These are phyloP conservation scores for Rhodomyrtus psidioides DNA, from an alignment of 441 rosid genomes.

Conservation along the genomic window DNA sequence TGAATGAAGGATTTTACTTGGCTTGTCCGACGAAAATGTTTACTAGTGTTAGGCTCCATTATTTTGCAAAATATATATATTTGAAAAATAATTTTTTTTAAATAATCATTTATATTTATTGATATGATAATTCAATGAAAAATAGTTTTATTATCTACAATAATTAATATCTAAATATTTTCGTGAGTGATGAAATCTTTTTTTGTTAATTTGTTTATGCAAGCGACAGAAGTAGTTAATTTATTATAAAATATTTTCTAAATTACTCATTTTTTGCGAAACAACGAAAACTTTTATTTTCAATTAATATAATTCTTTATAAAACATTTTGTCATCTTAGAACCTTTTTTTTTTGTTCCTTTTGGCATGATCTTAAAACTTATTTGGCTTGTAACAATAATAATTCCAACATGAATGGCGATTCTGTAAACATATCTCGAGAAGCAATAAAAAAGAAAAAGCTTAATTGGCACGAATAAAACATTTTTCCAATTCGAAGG, in stretches of 20 bases:
- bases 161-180: background rate
- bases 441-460: background rate
- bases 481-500: background rate
- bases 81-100: no score
- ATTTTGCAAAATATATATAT: background rate
- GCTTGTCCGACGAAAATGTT: background rate
- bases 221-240: fast-evolving
- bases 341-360: no score
- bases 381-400: background rate
- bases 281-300: background rate
- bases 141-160: background rate
- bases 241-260: background rate
- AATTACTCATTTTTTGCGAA: background rate
- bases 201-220: background rate
- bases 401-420: background rate
- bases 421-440: background rate
- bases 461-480: background rate
- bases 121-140: no score
- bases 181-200: background rate
- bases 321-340: no score
- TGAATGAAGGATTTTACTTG: background rate
- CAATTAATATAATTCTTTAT: background rate
- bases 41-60: no score
- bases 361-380: no score
- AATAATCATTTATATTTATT: no score